Conservation (phyloP, 2,329 filamentous ascomycete genomes). For the Neocatenulostroma microsporum region DNA sequence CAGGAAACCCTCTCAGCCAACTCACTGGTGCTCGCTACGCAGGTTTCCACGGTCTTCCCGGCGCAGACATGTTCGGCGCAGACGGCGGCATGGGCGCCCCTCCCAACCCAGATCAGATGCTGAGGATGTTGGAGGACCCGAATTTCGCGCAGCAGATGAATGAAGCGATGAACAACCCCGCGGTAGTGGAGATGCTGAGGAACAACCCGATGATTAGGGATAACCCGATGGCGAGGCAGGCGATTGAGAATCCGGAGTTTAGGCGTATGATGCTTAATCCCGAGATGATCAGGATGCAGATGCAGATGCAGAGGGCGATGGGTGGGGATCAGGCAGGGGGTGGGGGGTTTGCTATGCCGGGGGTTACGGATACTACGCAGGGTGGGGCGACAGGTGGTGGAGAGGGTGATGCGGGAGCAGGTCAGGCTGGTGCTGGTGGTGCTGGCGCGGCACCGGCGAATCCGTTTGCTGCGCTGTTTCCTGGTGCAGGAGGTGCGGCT, state of each 20-base stretch:
- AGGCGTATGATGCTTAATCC: conserved; percentile 91
- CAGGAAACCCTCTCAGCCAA: conserved; percentile 85
- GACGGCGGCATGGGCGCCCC: conserved; percentile 94
- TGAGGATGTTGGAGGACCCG: conserved; percentile 80
- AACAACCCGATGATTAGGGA: conserved; percentile 65
- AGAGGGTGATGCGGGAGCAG: too few species aligned
- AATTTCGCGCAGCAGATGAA: conserved; percentile 82
- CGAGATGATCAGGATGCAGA: conserved; percentile 69
- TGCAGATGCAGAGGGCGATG: conserved; percentile 68
- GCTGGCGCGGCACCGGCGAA: conserved; percentile 35
- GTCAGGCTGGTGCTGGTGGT: background rate
- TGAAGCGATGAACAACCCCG: conserved; percentile 91
- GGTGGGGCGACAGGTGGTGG: too few species aligned
- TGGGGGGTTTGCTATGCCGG: conserved; percentile 74
- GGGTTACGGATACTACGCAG: conserved; percentile 78
- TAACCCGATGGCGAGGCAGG: conserved; percentile 80
- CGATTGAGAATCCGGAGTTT: conserved; percentile 82
- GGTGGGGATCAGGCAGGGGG: conserved; percentile 41
- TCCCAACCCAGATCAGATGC: conserved; percentile 69
- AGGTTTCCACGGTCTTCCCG: conserved; percentile 81
- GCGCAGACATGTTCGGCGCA: conserved; percentile 80
- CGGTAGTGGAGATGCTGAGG: conserved; percentile 74
- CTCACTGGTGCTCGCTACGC: conserved; percentile 91
- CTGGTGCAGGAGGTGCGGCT: conserved; percentile 23
- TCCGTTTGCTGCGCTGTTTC: conserved; percentile 56